phyloP scores from a whole-genome alignment of 768 basidiomycete genomes.

The Phlebiopsis flavidoalba region DNA sequence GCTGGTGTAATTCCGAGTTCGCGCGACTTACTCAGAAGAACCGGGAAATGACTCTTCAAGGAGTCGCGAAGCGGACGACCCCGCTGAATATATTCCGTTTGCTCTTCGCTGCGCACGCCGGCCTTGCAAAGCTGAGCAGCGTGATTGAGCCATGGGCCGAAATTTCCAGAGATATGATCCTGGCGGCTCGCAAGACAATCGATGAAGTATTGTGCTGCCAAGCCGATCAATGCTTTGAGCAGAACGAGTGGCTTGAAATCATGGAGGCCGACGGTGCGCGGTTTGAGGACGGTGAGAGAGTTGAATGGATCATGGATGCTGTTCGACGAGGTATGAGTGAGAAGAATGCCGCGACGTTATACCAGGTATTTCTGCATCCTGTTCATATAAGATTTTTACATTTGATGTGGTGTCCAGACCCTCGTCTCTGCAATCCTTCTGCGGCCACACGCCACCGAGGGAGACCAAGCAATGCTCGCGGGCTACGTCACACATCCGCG shows the following conservation, averaged over 20 bases:
- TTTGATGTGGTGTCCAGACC: constrained; percentile 36
- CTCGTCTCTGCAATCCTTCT: constrained; percentile 72
- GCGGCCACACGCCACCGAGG: constrained; percentile 56
- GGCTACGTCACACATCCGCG: constrained; percentile 66
- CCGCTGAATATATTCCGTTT: constrained; percentile 64
- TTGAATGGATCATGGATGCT: constrained; percentile 71
- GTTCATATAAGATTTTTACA: neutral
- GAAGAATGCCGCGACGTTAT: constrained; percentile 59
- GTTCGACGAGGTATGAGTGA: constrained; percentile 59
- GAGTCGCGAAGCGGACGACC: constrained; percentile 64
- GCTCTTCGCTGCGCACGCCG: constrained; percentile 61
- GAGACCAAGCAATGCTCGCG: constrained; percentile 56
- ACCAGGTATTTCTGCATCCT: constrained; percentile 54
- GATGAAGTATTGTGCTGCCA: constrained; percentile 57
- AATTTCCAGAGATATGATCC: constrained; percentile 60
- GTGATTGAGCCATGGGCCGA: constrained; percentile 73
- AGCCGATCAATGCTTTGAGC: constrained; percentile 61
- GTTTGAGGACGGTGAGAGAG: constrained; percentile 74
- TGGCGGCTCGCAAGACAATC: constrained; percentile 52
- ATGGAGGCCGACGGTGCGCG: constrained; percentile 68
- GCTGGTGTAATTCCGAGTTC: constrained; percentile 84
- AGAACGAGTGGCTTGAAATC: constrained; percentile 68
- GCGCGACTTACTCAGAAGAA: constrained; percentile 61
- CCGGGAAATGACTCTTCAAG: constrained; percentile 65
- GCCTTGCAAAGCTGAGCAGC: constrained; percentile 46